Percentiles rank a stretch among this genome's conserved stretches.
Evolutionary conservation across 345 rosid genomes (phyloP).

Genomic region (Bruguiera gymnorhiza): DNA sequence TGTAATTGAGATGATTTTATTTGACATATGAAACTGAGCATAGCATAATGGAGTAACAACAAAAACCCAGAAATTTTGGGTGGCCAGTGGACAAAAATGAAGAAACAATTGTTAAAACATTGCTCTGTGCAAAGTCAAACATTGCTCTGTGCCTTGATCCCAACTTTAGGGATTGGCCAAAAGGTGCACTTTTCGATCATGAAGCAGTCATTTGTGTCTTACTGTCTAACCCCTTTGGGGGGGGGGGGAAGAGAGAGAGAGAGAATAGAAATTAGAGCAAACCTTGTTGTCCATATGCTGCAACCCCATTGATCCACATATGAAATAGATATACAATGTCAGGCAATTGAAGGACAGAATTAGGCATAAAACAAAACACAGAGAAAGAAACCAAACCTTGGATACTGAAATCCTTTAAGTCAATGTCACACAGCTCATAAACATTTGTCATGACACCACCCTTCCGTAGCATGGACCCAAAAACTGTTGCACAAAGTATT

Average conservation of each 20-base stretch:
- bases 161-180: too few relatives aligned
- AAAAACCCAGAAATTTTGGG: not conserved
- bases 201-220: too few relatives aligned
- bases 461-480: conserved; percentile 78
- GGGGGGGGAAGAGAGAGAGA: not conserved
- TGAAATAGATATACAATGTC: conserved; percentile 26
- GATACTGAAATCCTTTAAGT: conserved; percentile 91
- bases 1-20: too few relatives aligned
- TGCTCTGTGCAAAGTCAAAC: too few relatives aligned
- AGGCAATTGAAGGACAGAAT: conserved; percentile 13
- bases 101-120: not conserved
- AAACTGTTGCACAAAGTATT: conserved; percentile 75
- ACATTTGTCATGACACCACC: conserved; percentile 86
- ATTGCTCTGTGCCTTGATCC: too few relatives aligned
- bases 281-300: conserved; percentile 93
- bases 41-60: not conserved
- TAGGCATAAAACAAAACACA: not conserved
- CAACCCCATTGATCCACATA: conserved; percentile 18
- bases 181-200: too few relatives aligned
- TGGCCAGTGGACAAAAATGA: not conserved
- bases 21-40: too few relatives aligned
- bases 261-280: conserved; percentile 12
- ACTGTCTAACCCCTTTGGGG: too few relatives aligned
- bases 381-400: conserved; percentile 49
- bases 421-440: conserved; percentile 92